Evolutionary conservation across 2,329 filamentous ascomycete species (phyloP).

Genomic region (Colletotrichum somersetense): DNA sequence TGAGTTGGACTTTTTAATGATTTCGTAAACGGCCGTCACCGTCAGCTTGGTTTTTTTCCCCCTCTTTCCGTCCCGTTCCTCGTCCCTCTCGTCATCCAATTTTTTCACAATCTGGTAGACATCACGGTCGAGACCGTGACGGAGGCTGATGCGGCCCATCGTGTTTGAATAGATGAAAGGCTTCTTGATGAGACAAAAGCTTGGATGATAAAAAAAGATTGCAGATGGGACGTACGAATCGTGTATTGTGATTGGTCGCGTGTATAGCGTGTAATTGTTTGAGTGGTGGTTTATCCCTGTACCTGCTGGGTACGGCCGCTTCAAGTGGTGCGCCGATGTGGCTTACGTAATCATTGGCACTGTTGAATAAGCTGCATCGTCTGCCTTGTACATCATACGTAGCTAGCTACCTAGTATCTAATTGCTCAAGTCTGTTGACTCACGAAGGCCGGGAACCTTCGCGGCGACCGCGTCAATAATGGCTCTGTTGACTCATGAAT

Average conservation of each 20-base stretch:
- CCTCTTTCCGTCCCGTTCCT: slow-evolving; percentile 61
- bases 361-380: no score
- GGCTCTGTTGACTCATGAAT: no score
- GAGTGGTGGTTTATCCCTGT: no score
- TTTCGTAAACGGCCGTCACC: slow-evolving; percentile 73
- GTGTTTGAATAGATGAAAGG: neutral
- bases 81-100: slow-evolving; percentile 75
- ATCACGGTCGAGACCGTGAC: slow-evolving; percentile 73
- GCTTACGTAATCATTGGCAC: neutral
- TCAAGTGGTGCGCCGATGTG: neutral
- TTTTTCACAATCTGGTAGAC: slow-evolving; percentile 86
- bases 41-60: slow-evolving; percentile 61
- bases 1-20: slow-evolving; percentile 88
- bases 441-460: no score
- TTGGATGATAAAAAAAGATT: slow-evolving; percentile 1
- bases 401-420: no score
- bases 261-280: no score
- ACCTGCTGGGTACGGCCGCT: no score
- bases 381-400: no score
- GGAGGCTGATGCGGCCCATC: slow-evolving; percentile 54
- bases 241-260: neutral
- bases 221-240: neutral
- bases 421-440: no score
- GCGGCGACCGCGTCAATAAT: no score
- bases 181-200: slow-evolving; percentile 2